Percentiles rank a stretch among this genome's conserved stretches.
Conservation (phyloP, 257 asterid genomes). For the Striga asiatica region DNA sequence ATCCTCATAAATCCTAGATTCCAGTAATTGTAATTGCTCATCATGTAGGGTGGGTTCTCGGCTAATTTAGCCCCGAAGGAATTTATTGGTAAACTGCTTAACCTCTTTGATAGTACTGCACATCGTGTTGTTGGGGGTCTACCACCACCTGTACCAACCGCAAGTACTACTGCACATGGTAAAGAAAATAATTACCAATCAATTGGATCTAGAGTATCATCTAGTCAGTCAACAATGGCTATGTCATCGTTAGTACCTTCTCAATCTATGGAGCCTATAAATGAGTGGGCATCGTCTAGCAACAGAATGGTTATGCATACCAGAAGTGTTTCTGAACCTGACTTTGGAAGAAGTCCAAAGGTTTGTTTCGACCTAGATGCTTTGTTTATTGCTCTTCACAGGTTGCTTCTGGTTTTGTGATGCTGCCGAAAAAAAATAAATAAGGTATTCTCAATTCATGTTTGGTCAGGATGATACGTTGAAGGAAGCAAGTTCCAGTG, state of each 20-base stretch:
- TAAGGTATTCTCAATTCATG: constrained; percentile 7
- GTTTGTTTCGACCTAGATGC: constrained; percentile 34
- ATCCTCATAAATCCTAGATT: background rate
- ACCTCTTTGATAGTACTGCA: constrained; percentile 74
- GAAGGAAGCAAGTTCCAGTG: constrained; percentile 53
- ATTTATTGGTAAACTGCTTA: constrained; percentile 68
- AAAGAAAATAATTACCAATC: constrained; percentile 45
- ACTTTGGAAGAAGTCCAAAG: constrained; percentile 93
- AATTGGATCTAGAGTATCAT: constrained; percentile 51
- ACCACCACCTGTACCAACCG: constrained; percentile 50
- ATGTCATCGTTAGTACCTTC: constrained; percentile 87
- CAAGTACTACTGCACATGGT: constrained; percentile 33
- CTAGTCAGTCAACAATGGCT: constrained; percentile 91
- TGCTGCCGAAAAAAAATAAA: too few species aligned
- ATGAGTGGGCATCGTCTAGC: constrained; percentile 48
- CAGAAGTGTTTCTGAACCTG: constrained; percentile 95
- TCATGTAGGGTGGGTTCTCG: constrained; percentile 88
- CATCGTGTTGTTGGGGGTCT: constrained; percentile 75
- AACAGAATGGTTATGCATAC: constrained; percentile 50
- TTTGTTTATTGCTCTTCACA: too few species aligned
- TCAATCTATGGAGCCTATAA: constrained; percentile 56
- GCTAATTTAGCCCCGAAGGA: constrained; percentile 74
- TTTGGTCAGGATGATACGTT: background rate
- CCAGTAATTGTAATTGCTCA: constrained; percentile 16
- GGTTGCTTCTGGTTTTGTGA: too few species aligned